phyloP scores from a whole-genome alignment of 2,329 filamentous ascomycete species.

The Ceratocystis harringtonii region DNA sequence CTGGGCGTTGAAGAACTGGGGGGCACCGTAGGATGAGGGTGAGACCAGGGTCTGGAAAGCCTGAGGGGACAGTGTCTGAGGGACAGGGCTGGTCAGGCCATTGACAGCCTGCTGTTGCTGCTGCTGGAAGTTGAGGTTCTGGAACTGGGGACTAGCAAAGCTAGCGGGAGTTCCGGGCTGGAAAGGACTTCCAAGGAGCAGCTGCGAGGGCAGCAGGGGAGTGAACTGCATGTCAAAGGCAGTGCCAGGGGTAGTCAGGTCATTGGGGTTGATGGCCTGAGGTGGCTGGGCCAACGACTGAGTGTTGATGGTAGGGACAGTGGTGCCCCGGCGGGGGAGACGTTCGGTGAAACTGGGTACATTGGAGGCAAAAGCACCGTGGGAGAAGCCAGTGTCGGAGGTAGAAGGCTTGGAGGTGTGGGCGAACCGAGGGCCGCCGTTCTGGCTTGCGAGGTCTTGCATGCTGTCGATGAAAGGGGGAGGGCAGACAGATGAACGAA shows the following conservation, averaged over 20 bases:
- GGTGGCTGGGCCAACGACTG: slow-evolving; percentile 40
- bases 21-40: slow-evolving; percentile 65
- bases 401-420: slow-evolving; percentile 68
- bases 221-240: slow-evolving; percentile 98
- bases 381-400: slow-evolving; percentile 79
- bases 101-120: slow-evolving; percentile 38
- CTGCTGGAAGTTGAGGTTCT: slow-evolving; percentile 65
- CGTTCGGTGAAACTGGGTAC: slow-evolving; percentile 73
- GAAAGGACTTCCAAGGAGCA: slow-evolving; percentile 90
- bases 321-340: slow-evolving; percentile 62
- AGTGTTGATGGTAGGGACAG: slow-evolving; percentile 89
- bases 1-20: slow-evolving; percentile 72
- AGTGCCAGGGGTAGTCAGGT: slow-evolving; percentile 75
- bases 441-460: slow-evolving; percentile 65
- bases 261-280: slow-evolving; percentile 38
- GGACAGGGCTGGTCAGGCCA: slow-evolving; percentile 58
- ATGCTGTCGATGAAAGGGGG: slow-evolving; percentile 50
- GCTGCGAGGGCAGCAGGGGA: slow-evolving; percentile 80
- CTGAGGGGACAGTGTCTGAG: slow-evolving; percentile 64
- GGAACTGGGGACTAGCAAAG: slow-evolving; percentile 84
- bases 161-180: slow-evolving; percentile 84
- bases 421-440: slow-evolving; percentile 49
- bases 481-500: background rate
- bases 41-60: slow-evolving; percentile 76
- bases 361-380: slow-evolving; percentile 82